Evolutionary conservation across 164 flowering plant genomes (phyloP), one percentile per base, ranked within the genome.

Genomic region (Nelumbo lutea): DNA sequence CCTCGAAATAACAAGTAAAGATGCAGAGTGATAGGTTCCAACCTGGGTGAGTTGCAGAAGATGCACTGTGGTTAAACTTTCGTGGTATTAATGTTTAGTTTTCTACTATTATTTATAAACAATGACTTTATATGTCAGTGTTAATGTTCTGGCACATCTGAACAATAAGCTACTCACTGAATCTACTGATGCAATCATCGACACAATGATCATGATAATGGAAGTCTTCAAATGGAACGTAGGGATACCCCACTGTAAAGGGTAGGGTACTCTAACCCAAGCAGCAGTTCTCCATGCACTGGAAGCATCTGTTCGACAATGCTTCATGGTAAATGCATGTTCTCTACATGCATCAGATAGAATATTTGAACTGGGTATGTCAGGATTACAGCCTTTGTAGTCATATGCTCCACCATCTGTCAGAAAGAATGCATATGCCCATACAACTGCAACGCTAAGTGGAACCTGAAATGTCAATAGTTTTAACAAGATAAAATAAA

Each of bases 231-330:
- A 62, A 66, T 78, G 90, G 80, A 93, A 89, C 60, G 83, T 80
- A 11, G 97, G 98, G 58, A 88, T 74, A 51, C 98, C 98, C 98
- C 98, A 93, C 75, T 93, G 98, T 27, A 93, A 77, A 67, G 96
- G 98, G 70, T 89, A 90, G 4, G 97, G 97, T 67, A 93, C 77
- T 70, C 94, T 76, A 77, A 91, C 84, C 98, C 98, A 93, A n/a
- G 83, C 78, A 66, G 97, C 84, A 65, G 88, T 80, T 71, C 75
- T 82, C 96, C 89, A 86, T 59, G 97, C 97, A 79, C 76, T 79
- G 38, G 98, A 93, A 65, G 77, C 96, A 81, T 93, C 98, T 13
- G 97, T 91, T 57, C 98, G 75, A 79, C 98, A 93, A 68, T 89
- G 96, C 77, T 84, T 81, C 98, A 93, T 93, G 11, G 94, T 93